Evolutionary conservation across 257 asterid genomes (phyloP).

Genomic region (Forsythia suspensa): DNA sequence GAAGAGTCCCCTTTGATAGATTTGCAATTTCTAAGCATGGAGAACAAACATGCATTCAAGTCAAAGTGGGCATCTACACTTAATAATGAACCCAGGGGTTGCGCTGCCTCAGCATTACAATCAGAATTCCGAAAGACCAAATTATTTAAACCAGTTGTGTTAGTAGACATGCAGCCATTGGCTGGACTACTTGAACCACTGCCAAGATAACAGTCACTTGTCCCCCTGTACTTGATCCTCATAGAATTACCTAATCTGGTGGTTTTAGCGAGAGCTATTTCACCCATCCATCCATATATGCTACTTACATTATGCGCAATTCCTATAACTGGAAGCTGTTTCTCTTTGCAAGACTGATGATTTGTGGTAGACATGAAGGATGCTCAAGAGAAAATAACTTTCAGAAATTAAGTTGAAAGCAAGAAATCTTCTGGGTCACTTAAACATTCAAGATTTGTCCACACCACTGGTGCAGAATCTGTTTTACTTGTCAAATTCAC

Average conservation of each 20-base stretch:
- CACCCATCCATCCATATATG: slow-evolving; percentile 56
- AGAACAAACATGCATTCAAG: slow-evolving; percentile 23
- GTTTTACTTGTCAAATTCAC: slow-evolving; percentile 24
- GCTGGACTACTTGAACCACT: slow-evolving; percentile 19
- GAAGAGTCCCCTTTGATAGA: slow-evolving; percentile 24
- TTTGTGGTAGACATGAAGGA: slow-evolving; percentile 30
- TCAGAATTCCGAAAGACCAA: slow-evolving; percentile 23
- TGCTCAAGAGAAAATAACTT: slow-evolving; percentile 36
- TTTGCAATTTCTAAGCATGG: slow-evolving; percentile 20
- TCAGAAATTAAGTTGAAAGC: slow-evolving; percentile 34
- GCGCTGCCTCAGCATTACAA: slow-evolving; percentile 25
- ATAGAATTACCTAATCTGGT: slow-evolving; percentile 25
- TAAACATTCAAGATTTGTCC: slow-evolving; percentile 34
- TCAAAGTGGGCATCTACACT: slow-evolving; percentile 27
- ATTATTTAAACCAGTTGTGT: slow-evolving; percentile 27
- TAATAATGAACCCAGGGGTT: slow-evolving; percentile 23
- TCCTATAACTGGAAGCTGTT: slow-evolving; percentile 24
- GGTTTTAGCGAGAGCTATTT: slow-evolving; percentile 30
- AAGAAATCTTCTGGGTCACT: slow-evolving; percentile 28
- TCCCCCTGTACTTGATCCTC: slow-evolving; percentile 27
- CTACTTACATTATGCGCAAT: slow-evolving; percentile 33
- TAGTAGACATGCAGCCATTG: slow-evolving; percentile 14
- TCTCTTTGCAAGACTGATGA: slow-evolving; percentile 22
- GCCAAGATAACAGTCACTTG: slow-evolving; percentile 15
- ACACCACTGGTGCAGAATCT: slow-evolving; percentile 27